phyloP scores from a whole-genome alignment of 75 land plant species.

The Selaginella moellendorffii region DNA sequence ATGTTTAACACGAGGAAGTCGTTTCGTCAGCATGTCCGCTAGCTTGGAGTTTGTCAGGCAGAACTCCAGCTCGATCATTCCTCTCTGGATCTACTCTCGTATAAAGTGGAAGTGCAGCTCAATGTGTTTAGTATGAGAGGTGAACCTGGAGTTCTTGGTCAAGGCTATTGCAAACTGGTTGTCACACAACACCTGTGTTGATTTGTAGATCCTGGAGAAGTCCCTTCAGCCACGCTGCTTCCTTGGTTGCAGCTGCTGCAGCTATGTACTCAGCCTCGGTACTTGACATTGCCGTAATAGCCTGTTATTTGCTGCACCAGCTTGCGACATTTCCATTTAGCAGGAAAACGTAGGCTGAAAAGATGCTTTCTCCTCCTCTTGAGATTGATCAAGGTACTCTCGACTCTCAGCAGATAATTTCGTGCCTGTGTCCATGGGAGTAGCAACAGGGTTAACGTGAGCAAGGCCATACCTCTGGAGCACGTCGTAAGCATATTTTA shows the following conservation, averaged over 20 bases:
- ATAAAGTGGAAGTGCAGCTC: not conserved
- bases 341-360: not conserved
- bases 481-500: too few relatives aligned
- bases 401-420: not conserved
- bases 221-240: constrained; percentile 3
- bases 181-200: constrained; percentile 2
- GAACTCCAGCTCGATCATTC: not conserved
- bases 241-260: constrained; percentile 5
- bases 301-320: not conserved
- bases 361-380: not conserved
- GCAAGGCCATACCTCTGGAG: not conserved
- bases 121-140: constrained; percentile 2
- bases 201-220: constrained; percentile 5
- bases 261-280: not conserved
- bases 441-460: constrained; percentile 3
- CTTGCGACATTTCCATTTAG: not conserved
- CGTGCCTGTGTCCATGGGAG: not conserved
- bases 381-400: not conserved
- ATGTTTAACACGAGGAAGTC: not conserved
- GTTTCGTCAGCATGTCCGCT: constrained; percentile 1
- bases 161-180: not conserved
- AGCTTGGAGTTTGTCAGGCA: not conserved
- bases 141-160: not conserved
- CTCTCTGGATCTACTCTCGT: not conserved
- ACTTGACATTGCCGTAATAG: not conserved